Base-by-base conservation (phyloP, 2,329 filamentous ascomycete species). In the Cryphonectria carpinicola region DNA sequence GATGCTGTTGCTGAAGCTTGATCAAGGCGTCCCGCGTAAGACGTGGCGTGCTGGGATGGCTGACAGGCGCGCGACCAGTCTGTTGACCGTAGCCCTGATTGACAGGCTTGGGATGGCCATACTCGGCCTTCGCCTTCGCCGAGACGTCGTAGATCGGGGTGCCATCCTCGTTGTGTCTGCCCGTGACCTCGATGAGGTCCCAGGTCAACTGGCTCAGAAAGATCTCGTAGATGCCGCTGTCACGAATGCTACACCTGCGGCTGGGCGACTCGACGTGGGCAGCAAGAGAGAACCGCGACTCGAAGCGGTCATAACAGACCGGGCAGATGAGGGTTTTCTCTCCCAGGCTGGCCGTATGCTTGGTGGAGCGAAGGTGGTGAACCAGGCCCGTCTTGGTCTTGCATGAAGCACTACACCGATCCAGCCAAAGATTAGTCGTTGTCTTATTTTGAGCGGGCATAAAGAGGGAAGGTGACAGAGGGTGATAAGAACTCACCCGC, bases 231-330 rank as follows among this genome's bases (percentile, higher is more conserved):
- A 80, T 76, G 14, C 80, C 77, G 0, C 81, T 79, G 3, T 83
- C 74, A 4, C 84, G 82, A 37, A 88, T 80, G 8, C 76, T 77
- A 78, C 86, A 87, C 56, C 65, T 28, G 77, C 78, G 46, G 3
- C 80, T 79, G 67, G 80, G 81, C 1, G 82, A 80, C 74, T 89
- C 86, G 32, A 80, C 82, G 72, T 89, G 87, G 63, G 81, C 79
- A 4, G 84, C 81, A 43, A 88, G 81, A 2, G 83, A 80, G 22
- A 80, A 76, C 28, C 83, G 76, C 1, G 79, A 80, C 10, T 77
- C 76, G 74, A 86, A 88, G 10, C 74, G 76, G 2, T 76, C 76
- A 17, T 77, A 76, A 73, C 87, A 89, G 62, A 76, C 78, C 0
- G 84, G 83, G 76, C 87, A 89, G 35, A 76, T 74, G 22, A 82